These are phyloP conservation scores for Ceratobasidium sp. DNA, from an alignment of 1,284 basidiomycete species.

Conservation along the genomic window DNA sequence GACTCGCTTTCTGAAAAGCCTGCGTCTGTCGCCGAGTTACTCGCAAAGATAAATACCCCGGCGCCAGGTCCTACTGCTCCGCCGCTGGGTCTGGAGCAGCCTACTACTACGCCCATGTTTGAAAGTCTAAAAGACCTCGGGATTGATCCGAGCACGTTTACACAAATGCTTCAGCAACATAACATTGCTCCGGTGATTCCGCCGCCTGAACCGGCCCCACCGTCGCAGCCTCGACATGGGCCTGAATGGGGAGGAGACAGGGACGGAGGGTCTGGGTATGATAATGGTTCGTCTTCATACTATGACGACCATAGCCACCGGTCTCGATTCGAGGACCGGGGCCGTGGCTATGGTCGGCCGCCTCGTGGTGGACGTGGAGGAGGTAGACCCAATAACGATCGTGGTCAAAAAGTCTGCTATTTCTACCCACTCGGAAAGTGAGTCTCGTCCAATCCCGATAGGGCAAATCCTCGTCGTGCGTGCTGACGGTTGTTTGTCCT, in stretches of 20 bases:
- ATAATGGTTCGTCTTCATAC: conserved; percentile 12
- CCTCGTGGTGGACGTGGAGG: conserved; percentile 53
- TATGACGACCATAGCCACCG: conserved; percentile 18
- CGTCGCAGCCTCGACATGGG: conserved; percentile 45
- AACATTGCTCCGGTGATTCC: conserved; percentile 54
- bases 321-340: conserved; percentile 24
- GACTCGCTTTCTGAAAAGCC: conserved; percentile 50
- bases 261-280: conserved; percentile 23
- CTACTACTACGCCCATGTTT: conserved; percentile 12
- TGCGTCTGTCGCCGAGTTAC: conserved; percentile 38
- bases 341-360: conserved; percentile 50
- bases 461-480: conserved; percentile 53
- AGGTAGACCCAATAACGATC: conserved; percentile 60
- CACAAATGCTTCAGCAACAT: conserved; percentile 48
- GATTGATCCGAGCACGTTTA: conserved; percentile 50
- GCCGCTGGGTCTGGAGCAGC: not conserved
- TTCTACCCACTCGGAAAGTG: conserved; percentile 88
- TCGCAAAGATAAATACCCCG: conserved; percentile 33
- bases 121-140: conserved; percentile 36
- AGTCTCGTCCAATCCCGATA: conserved; percentile 55
- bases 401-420: conserved; percentile 83
- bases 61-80: conserved; percentile 8
- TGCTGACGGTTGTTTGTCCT: conserved; percentile 53
- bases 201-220: conserved; percentile 39
- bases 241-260: conserved; percentile 54